These are phyloP conservation scores for Petunia secreta DNA, from an alignment of 257 asterid species.

Conservation along the genomic window DNA sequence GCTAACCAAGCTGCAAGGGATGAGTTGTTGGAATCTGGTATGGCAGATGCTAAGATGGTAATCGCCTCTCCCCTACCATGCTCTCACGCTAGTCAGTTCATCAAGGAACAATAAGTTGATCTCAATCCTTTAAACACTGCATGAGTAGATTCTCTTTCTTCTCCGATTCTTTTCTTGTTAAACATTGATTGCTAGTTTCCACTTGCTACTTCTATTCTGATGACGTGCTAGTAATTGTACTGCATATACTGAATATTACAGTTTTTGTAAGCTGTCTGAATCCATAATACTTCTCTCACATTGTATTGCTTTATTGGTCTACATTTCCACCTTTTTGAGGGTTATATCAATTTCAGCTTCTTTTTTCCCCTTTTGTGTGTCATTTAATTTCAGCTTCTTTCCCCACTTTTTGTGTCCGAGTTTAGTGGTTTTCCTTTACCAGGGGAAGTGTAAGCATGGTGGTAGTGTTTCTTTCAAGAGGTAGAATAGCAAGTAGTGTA, in stretches of 20 bases:
- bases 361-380: not conserved
- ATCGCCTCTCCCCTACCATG: not conserved
- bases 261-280: constrained; percentile 3
- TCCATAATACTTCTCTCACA: constrained; percentile 1
- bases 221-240: not conserved
- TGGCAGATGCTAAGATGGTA: constrained; percentile 68
- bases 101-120: not conserved
- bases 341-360: not conserved
- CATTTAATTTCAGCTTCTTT: too few species aligned
- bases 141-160: not conserved
- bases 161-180: not conserved
- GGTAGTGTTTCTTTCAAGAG: constrained; percentile 9
- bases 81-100: not conserved
- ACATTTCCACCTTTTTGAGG: not conserved
- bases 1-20: constrained; percentile 66
- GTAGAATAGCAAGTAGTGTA: constrained; percentile 15
- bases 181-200: not conserved
- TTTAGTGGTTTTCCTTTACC: constrained; percentile 5
- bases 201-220: constrained; percentile 1
- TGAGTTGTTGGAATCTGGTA: constrained; percentile 75
- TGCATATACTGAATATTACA: not conserved
- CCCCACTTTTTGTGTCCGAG: not conserved
- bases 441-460: not conserved
- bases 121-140: constrained; percentile 12
- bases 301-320: constrained; percentile 7